Conservation (phyloP, 2,329 filamentous ascomycete species). For the Aspergillus hortae region DNA sequence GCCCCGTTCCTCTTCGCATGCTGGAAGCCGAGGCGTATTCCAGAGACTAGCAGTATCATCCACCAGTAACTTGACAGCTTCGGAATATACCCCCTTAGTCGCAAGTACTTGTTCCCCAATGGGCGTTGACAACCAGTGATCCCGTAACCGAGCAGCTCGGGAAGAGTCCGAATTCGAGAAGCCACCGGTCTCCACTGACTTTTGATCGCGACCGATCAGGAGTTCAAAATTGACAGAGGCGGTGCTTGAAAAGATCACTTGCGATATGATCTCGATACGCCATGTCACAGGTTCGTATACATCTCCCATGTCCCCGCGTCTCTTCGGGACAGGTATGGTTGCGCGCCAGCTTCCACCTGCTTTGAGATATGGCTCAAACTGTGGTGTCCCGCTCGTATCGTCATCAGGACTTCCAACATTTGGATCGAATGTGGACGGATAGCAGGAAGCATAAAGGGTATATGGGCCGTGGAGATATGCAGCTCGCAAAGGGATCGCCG, state of each 20-base stretch:
- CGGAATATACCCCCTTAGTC: slow-evolving; percentile 76
- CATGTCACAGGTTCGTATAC: slow-evolving; percentile 61
- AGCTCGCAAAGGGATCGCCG: slow-evolving; percentile 82
- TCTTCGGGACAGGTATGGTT: slow-evolving; percentile 71
- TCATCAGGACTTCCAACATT: slow-evolving; percentile 65
- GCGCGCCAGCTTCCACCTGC: slow-evolving; percentile 85
- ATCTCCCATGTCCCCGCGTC: slow-evolving; percentile 35
- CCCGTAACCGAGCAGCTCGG: slow-evolving; percentile 67
- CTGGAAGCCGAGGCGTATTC: slow-evolving; percentile 83
- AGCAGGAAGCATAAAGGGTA: slow-evolving; percentile 80
- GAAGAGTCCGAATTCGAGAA: slow-evolving; percentile 48
- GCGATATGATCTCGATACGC: slow-evolving; percentile 87
- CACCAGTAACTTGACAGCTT: slow-evolving; percentile 70
- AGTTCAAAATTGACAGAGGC: slow-evolving; percentile 87
- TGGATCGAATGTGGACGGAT: slow-evolving; percentile 78
- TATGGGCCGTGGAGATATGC: slow-evolving; percentile 97
- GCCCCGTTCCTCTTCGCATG: slow-evolving; percentile 46
- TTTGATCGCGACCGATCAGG: slow-evolving; percentile 78
- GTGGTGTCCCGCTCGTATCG: slow-evolving; percentile 70
- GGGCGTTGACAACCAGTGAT: slow-evolving; percentile 65
- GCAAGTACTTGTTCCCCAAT: slow-evolving; percentile 56
- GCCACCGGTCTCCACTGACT: slow-evolving; percentile 65
- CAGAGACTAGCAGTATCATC: slow-evolving; percentile 88
- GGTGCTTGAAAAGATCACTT: slow-evolving; percentile 88
- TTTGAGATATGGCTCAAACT: slow-evolving; percentile 96